These are phyloP conservation scores for Nidularia sp. DNA, from an alignment of 768 basidiomycete genomes.

Conservation along the genomic window DNA sequence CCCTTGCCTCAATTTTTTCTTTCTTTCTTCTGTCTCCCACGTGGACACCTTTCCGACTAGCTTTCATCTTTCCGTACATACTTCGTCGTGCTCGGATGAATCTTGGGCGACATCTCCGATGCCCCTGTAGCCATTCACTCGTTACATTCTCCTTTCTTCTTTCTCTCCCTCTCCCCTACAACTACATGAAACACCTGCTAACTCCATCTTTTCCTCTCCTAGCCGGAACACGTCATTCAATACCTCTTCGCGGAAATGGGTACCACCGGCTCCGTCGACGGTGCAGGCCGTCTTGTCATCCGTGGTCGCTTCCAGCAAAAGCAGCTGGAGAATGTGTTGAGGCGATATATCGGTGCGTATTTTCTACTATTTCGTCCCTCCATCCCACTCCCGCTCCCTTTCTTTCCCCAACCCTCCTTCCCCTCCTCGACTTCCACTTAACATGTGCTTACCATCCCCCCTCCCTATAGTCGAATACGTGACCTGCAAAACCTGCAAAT, in stretches of 20 bases:
- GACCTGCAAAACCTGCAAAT: conserved; percentile 99
- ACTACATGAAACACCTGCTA: no score
- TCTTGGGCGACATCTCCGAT: no score
- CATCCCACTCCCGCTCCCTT: background rate
- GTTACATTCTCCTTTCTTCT: no score
- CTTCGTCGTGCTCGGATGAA: no score
- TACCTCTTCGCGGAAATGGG: conserved; percentile 98
- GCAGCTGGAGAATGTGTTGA: conserved; percentile 94
- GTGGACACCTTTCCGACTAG: no score
- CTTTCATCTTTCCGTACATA: no score
- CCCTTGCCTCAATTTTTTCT: no score
- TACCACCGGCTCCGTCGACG: conserved; percentile 94
- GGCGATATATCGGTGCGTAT: conserved; percentile 89
- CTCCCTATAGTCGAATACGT: conserved; percentile 83
- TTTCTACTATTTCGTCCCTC: background rate
- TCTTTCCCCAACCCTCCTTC: background rate
- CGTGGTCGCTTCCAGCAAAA: conserved; percentile 98
- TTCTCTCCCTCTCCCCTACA: no score
- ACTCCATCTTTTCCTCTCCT: background rate
- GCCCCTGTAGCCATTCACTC: no score
- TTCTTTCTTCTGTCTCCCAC: no score
- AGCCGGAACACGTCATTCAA: conserved; percentile 96
- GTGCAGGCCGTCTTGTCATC: conserved; percentile 88
- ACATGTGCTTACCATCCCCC: background rate
- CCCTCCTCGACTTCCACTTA: background rate